Percentiles rank a stretch among this genome's conserved stretches.
Conservation (phyloP, 2,329 filamentous ascomycete genomes). For the Didymella exigua region DNA sequence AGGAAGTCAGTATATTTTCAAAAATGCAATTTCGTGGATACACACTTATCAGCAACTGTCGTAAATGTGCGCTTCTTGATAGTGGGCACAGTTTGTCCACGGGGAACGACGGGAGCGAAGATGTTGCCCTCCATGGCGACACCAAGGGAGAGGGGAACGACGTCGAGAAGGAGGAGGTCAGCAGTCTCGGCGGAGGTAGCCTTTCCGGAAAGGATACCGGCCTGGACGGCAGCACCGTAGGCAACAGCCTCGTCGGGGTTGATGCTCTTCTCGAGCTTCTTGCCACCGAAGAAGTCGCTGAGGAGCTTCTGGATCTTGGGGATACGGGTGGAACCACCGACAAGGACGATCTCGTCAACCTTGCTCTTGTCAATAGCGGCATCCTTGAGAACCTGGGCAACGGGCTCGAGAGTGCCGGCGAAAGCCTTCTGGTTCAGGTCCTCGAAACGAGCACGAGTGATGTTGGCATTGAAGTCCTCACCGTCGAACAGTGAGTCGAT, state of each 20-base stretch:
- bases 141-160: slow-evolving; percentile 94
- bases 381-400: slow-evolving; percentile 96
- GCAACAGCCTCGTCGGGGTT: slow-evolving; percentile 99
- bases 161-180: slow-evolving; percentile 94
- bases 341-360: slow-evolving; percentile 98
- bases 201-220: slow-evolving; percentile 98
- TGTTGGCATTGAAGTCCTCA: slow-evolving; percentile 95
- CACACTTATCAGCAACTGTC: background rate
- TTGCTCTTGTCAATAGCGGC: slow-evolving; percentile 83
- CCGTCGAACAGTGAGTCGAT: slow-evolving; percentile 98
- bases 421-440: slow-evolving; percentile 97
- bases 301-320: slow-evolving; percentile 99
- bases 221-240: slow-evolving; percentile 98
- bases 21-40: background rate
- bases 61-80: slow-evolving; percentile 69
- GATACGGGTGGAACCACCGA: slow-evolving; percentile 99
- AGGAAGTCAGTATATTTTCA: background rate
- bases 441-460: slow-evolving; percentile 98
- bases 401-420: slow-evolving; percentile 89
- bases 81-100: slow-evolving; percentile 65
- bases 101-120: slow-evolving; percentile 88
- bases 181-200: slow-evolving; percentile 92
- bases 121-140: slow-evolving; percentile 99
- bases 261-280: slow-evolving; percentile 99
- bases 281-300: slow-evolving; percentile 98